Evolutionary conservation across 1,139 yeast species (phyloP).

Genomic region (Protomyces macrosporus): DNA sequence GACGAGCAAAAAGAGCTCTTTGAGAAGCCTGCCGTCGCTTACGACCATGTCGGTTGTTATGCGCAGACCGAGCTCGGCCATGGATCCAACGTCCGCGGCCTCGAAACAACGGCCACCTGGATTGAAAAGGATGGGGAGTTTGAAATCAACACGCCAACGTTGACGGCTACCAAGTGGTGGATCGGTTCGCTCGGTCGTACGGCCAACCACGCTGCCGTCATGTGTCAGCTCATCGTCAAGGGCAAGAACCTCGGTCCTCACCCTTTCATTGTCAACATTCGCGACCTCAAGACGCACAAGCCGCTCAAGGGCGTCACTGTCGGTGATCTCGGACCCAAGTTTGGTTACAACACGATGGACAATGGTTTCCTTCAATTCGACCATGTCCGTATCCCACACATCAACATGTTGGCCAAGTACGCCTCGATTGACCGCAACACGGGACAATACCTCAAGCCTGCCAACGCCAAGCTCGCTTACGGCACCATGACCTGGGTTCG

Average conservation of each 20-base stretch:
- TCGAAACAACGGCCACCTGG: constrained; percentile 83
- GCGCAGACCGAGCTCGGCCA: constrained; percentile 94
- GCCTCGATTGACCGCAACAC: constrained; percentile 59
- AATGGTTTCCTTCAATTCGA: constrained; percentile 89
- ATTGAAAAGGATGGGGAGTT: constrained; percentile 62
- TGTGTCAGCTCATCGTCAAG: constrained; percentile 68
- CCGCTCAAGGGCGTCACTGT: constrained; percentile 67
- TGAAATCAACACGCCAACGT: constrained; percentile 74
- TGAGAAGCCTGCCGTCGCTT: constrained; percentile 9
- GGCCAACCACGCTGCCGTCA: constrained; percentile 74
- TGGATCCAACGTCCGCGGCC: constrained; percentile 88
- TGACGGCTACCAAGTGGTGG: constrained; percentile 97
- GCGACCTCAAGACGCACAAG: constrained; percentile 63
- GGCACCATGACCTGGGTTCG: constrained; percentile 85
- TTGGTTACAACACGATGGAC: constrained; percentile 53
- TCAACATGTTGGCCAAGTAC: constrained; percentile 75
- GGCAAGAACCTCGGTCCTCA: constrained; percentile 79
- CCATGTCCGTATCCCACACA: constrained; percentile 74
- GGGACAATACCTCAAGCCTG: constrained; percentile 62
- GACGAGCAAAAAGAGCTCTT: constrained; percentile 21
- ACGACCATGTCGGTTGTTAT: constrained; percentile 58
- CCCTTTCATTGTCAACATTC: constrained; percentile 68
- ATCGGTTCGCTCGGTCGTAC: constrained; percentile 97
- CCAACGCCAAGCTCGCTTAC: constrained; percentile 80
- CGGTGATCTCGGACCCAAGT: constrained; percentile 86